phyloP scores from a whole-genome alignment of 106 monocot genomes.

The Dactylorhiza incarnata region DNA sequence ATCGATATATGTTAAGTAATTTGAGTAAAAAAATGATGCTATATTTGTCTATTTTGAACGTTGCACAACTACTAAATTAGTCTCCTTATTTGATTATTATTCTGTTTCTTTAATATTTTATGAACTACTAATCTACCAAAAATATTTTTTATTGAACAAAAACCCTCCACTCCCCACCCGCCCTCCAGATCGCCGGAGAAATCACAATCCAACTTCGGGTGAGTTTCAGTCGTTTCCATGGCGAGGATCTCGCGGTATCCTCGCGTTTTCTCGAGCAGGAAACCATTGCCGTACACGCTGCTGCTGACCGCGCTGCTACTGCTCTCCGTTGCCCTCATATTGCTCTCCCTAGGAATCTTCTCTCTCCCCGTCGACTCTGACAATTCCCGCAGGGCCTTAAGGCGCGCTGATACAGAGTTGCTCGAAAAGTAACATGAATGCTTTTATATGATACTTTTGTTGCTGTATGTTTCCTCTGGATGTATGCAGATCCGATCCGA shows the following conservation, averaged over 20 bases:
- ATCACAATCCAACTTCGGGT: too few relatives aligned
- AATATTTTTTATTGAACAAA: too few relatives aligned
- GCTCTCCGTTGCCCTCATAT: constrained; percentile 36
- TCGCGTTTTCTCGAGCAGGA: constrained; percentile 14
- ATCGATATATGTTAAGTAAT: too few relatives aligned
- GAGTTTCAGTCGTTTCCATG: background rate
- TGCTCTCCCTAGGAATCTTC: constrained; percentile 54
- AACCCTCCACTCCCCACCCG: too few relatives aligned
- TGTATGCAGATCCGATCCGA: constrained; percentile 1
- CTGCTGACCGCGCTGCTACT: constrained; percentile 27
- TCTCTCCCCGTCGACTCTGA: constrained; percentile 39
- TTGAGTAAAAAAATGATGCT: too few relatives aligned
- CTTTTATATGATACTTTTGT: background rate
- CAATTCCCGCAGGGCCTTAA: background rate
- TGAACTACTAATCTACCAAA: too few relatives aligned
- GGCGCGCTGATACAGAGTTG: constrained; percentile 4
- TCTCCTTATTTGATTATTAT: too few relatives aligned
- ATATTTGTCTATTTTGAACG: too few relatives aligned
- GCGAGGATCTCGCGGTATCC: constrained; percentile 19
- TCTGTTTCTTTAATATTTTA: too few relatives aligned
- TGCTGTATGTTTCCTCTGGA: background rate
- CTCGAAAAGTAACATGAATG: constrained; percentile 3
- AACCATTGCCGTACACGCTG: constrained; percentile 23
- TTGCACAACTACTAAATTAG: too few relatives aligned
- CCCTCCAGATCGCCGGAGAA: too few relatives aligned